Evolutionary conservation across 176 grass and related monocot species (phyloP), one percentile per base, ranked within the genome.

Genomic region (Phyllostachys edulis): DNA sequence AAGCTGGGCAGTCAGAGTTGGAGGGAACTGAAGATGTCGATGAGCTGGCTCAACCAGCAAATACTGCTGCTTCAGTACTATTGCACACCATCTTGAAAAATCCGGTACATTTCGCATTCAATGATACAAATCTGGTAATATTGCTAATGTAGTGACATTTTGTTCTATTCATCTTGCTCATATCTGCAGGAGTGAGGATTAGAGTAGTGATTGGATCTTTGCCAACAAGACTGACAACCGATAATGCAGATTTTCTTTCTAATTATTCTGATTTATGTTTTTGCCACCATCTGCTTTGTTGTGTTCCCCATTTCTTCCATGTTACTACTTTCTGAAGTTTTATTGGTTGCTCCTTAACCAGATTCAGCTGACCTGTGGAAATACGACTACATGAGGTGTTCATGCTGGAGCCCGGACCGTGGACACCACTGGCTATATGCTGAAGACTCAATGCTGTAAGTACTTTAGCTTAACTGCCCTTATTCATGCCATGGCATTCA

Each of bases 21-120:
- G 83, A 88, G 38, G 88, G 13, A 71, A 79, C 60, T 67, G 73
- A 80, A 51, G 84, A 89, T 70, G 76, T 93, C 0, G 73, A 90
- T 38, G 71, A 69, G 34, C 79, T 91, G 62, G 90, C 77, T 57
- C 87, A 86, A 41, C 57, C 45, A 64, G 73, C 83, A 82, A 82
- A 82, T 37, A 59, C 73, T 73, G 56, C 59, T 73, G 67, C 88
- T 86, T 78, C 74, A 37, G 32, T 57, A 72, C 10, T 84, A 52
- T 47, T 73, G 64, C 70, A 63, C 15, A 65, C 42, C 52, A 49
- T 63, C 63, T 49, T 41, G 50, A 82, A 69, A 47, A 70, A 55
- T 51, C 70, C 66, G 88, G 84, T 90, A 90, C 6, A 83, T 78
- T 42, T 78, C 57, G 6, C 34, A 56, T 67, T 60, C 57, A 71